Percentiles rank a stretch among this genome's conserved stretches.
These are phyloP conservation scores for Cymbopogon citratus DNA, from an alignment of 176 grass and related monocot species.

Conservation along the genomic window DNA sequence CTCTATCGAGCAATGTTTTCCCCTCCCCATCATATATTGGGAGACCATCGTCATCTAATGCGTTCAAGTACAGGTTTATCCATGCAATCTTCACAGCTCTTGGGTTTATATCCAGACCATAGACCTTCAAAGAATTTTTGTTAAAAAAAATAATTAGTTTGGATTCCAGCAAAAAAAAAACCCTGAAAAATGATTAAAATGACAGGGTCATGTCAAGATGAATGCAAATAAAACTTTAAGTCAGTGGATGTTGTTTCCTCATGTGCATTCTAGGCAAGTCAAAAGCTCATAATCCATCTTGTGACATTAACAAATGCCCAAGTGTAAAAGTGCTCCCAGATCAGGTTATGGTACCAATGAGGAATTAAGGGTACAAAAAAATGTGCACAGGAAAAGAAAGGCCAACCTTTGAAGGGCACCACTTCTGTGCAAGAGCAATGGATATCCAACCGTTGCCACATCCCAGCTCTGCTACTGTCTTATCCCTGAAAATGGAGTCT, in stretches of 20 bases:
- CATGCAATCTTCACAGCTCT: slow-evolving; percentile 95
- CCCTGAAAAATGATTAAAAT: background rate
- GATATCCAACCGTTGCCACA: slow-evolving; percentile 99
- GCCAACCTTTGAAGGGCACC: slow-evolving; percentile 81
- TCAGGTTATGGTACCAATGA: background rate
- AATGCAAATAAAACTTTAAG: slow-evolving; percentile 8
- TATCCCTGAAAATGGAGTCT: slow-evolving; percentile 90
- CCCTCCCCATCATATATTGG: slow-evolving; percentile 71
- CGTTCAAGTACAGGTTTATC: slow-evolving; percentile 98
- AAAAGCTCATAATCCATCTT: background rate
- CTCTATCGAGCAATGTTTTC: slow-evolving; percentile 89
- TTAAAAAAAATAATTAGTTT: background rate
- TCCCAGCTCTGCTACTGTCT: slow-evolving; percentile 73
- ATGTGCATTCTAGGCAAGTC: background rate
- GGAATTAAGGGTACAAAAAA: background rate
- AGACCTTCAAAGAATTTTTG: slow-evolving; percentile 55
- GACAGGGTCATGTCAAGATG: background rate
- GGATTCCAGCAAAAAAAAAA: slow-evolving; percentile 5
- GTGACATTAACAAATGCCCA: background rate
- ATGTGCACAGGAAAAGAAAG: background rate
- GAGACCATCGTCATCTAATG: slow-evolving; percentile 74
- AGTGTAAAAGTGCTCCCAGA: background rate
- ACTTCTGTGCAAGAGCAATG: slow-evolving; percentile 90
- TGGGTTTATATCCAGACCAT: slow-evolving; percentile 97
- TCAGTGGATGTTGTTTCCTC: background rate